Evolutionary conservation across 2,329 filamentous ascomycete species (phyloP).

Genomic region (Fusarium sp.): DNA sequence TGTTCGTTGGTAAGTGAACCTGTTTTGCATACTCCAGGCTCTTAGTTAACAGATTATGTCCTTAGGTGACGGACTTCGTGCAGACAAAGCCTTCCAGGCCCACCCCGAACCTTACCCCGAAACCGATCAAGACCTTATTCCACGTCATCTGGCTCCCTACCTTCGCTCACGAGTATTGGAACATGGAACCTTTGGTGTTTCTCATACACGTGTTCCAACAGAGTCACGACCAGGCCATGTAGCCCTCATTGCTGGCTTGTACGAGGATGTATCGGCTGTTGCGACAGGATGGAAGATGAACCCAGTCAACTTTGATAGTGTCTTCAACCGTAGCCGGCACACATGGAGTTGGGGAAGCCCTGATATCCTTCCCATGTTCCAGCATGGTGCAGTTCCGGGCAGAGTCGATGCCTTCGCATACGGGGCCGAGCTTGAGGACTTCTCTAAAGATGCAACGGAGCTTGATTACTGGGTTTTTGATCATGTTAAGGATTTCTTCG

Average conservation of each 20-base stretch:
- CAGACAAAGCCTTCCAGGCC: slow-evolving; percentile 96
- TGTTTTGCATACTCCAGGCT: background rate
- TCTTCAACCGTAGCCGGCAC: slow-evolving; percentile 96
- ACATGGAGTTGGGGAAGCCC: slow-evolving; percentile 99
- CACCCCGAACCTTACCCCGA: slow-evolving; percentile 87
- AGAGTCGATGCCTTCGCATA: slow-evolving; percentile 90
- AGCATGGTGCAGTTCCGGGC: slow-evolving; percentile 88
- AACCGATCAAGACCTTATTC: slow-evolving; percentile 72
- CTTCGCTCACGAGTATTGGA: slow-evolving; percentile 88
- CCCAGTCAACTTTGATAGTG: slow-evolving; percentile 97
- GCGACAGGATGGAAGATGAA: slow-evolving; percentile 99
- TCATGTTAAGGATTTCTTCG: slow-evolving; percentile 87
- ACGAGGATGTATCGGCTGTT: slow-evolving; percentile 97
- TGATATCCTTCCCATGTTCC: slow-evolving; percentile 97
- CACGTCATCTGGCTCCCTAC: slow-evolving; percentile 88
- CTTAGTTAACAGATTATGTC: slow-evolving; percentile 19
- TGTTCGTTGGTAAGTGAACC: slow-evolving; percentile 84
- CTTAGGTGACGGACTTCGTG: slow-evolving; percentile 87
- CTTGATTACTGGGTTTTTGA: slow-evolving; percentile 98
- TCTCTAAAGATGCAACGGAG: slow-evolving; percentile 81
- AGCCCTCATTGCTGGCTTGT: slow-evolving; percentile 93
- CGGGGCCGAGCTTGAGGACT: slow-evolving; percentile 87
- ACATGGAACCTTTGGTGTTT: slow-evolving; percentile 95
- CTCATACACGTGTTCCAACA: slow-evolving; percentile 95
- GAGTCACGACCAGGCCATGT: slow-evolving; percentile 97